Evolutionary conservation across 2,329 filamentous ascomycete species (phyloP).

Genomic region (Phialocephala sp.): DNA sequence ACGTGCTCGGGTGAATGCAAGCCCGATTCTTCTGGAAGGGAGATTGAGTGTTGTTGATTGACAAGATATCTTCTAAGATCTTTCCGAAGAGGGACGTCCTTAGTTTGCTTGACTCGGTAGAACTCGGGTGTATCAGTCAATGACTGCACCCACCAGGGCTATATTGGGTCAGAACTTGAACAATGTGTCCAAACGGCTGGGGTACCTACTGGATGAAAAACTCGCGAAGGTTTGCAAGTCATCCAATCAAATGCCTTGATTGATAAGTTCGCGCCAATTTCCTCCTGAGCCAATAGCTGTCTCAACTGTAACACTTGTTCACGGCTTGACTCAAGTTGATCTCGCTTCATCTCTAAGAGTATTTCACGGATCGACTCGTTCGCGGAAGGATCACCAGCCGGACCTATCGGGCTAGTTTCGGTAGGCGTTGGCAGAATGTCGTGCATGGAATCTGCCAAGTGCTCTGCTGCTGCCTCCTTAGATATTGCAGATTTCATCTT

Average conservation of each 20-base stretch:
- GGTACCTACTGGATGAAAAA: constrained; percentile 20
- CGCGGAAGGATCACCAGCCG: constrained; percentile 6
- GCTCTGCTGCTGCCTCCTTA: constrained; percentile 13
- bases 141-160: constrained; percentile 28
- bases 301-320: constrained; percentile 25
- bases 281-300: constrained; percentile 23
- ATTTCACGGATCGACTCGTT: constrained; percentile 24
- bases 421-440: constrained; percentile 15
- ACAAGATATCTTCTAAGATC: constrained; percentile 19
- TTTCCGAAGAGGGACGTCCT: constrained; percentile 21
- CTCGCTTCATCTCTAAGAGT: constrained; percentile 26
- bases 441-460: constrained; percentile 21
- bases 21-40: too few species aligned
- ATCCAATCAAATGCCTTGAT: constrained; percentile 28
- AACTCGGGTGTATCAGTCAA: constrained; percentile 24
- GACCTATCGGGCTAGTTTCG: constrained; percentile 8
- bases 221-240: constrained; percentile 21
- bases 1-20: constrained; percentile 10
- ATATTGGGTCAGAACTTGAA: not conserved
- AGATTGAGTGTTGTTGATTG: not conserved
- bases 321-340: constrained; percentile 23
- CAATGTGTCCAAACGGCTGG: too few species aligned
- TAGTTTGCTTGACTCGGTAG: constrained; percentile 24
- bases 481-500: constrained; percentile 25
- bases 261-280: constrained; percentile 12